These are phyloP conservation scores for Rhodotorula babjevae DNA, from an alignment of 768 basidiomycete species.

Conservation along the genomic window DNA sequence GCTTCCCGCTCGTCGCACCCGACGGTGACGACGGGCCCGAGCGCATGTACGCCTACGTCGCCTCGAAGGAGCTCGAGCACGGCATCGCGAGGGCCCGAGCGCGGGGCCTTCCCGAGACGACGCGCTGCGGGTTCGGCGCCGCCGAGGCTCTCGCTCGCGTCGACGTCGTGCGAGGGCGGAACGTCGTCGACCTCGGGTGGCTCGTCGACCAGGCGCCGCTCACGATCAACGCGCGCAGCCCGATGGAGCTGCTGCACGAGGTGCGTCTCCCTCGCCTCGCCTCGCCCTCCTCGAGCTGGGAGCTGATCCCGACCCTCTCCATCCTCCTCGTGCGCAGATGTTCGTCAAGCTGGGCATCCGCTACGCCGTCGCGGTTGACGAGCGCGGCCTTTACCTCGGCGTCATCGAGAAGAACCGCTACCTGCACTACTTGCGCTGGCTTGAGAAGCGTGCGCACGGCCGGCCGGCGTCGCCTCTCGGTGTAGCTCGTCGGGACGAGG, in stretches of 20 bases:
- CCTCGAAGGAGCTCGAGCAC: constrained; percentile 87
- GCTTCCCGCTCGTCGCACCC: constrained; percentile 70
- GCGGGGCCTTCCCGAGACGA: background rate
- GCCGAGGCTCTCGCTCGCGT: constrained; percentile 60
- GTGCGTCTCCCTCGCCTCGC: constrained; percentile 38
- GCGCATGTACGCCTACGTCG: constrained; percentile 83
- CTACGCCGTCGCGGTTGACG: constrained; percentile 78
- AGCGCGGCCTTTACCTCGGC: constrained; percentile 79
- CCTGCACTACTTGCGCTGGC: constrained; percentile 51
- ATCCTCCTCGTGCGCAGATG: constrained; percentile 45
- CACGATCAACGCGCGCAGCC: constrained; percentile 73
- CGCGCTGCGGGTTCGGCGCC: constrained; percentile 9
- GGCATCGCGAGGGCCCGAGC: constrained; percentile 55
- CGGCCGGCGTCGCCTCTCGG: too few species aligned
- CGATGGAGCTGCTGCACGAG: constrained; percentile 86
- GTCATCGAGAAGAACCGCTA: constrained; percentile 91
- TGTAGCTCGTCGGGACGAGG: background rate
- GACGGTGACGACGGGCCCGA: constrained; percentile 27
- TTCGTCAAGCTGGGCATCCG: constrained; percentile 90
- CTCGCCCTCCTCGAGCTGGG: too few species aligned
- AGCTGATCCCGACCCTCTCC: background rate
- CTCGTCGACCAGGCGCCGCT: constrained; percentile 67
- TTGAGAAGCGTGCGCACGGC: constrained; percentile 16
- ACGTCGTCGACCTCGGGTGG: constrained; percentile 51
- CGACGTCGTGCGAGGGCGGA: constrained; percentile 49